A percentile compares a stretch with the other conserved stretches of the same genome.
These are phyloP conservation scores for Botrytis aclada DNA, from an alignment of 2,329 filamentous ascomycete genomes.

Conservation along the genomic window DNA sequence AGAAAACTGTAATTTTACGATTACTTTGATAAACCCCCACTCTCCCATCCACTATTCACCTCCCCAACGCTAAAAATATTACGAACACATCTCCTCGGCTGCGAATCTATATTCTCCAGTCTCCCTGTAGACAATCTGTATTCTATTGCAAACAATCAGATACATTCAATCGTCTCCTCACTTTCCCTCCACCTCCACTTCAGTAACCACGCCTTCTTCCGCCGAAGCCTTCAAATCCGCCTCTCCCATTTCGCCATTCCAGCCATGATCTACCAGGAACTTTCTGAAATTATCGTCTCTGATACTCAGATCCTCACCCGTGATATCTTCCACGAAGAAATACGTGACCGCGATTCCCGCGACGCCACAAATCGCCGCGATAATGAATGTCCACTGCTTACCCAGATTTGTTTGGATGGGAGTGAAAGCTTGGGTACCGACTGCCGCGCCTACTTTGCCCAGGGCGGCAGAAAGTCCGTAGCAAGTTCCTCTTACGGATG, in stretches of 20 bases:
- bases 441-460: slow-evolving; percentile 50
- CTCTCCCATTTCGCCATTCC: slow-evolving; percentile 47
- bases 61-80: background rate
- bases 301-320: slow-evolving; percentile 44
- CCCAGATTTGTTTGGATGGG: slow-evolving; percentile 46
- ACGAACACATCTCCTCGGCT: background rate
- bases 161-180: no score
- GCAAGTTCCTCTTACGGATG: slow-evolving; percentile 50
- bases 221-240: slow-evolving; percentile 40
- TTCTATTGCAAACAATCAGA: background rate
- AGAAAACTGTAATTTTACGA: background rate
- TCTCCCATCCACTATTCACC: background rate
- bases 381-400: slow-evolving; percentile 51
- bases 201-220: slow-evolving; percentile 21
- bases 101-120: background rate
- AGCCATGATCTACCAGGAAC: slow-evolving; percentile 45
- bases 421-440: slow-evolving; percentile 51
- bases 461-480: slow-evolving; percentile 51
- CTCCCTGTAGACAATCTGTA: background rate
- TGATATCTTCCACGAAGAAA: slow-evolving; percentile 47
- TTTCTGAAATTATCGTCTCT: slow-evolving; percentile 46
- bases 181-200: slow-evolving; percentile 11
- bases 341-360: slow-evolving; percentile 47
- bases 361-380: slow-evolving; percentile 50
- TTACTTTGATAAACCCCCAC: background rate